These are phyloP conservation scores for Penicillium sp. DNA, from an alignment of 2,329 filamentous ascomycete species.

Conservation along the genomic window DNA sequence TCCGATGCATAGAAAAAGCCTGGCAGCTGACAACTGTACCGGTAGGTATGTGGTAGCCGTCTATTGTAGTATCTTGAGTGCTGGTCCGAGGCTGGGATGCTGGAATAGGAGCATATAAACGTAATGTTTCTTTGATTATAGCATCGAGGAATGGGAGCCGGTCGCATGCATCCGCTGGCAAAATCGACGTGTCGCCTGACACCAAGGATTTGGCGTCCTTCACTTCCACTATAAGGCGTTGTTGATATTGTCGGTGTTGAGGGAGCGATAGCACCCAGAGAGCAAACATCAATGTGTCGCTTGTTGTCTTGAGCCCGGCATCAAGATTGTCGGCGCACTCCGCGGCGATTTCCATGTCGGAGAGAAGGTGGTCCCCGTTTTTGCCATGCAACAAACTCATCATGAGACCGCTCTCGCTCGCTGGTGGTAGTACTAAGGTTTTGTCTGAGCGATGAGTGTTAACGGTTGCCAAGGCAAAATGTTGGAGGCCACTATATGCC, in stretches of 20 bases:
- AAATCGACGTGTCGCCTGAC: neutral
- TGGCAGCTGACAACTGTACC: conserved; percentile 12
- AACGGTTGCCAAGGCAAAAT: neutral
- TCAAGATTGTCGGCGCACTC: conserved; percentile 3
- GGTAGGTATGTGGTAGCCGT: conserved; percentile 5
- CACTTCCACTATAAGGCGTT: neutral
- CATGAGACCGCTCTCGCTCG: neutral
- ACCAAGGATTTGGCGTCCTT: neutral
- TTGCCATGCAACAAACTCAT: neutral
- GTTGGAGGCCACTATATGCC: neutral
- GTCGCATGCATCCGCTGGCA: neutral
- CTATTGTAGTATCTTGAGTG: neutral
- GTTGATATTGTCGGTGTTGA: neutral
- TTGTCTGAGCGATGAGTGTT: neutral
- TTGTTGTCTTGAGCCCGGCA: conserved; percentile 4
- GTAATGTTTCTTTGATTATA: conserved; percentile 1
- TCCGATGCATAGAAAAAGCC: conserved; percentile 22
- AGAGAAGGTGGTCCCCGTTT: neutral
- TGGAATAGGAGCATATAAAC: conserved; percentile 4
- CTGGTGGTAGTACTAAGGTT: neutral
- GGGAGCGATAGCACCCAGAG: neutral
- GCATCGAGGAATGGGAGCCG: neutral
- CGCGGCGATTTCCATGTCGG: neutral
- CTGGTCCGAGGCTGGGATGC: neutral
- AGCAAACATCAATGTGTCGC: conserved; percentile 5